These are phyloP conservation scores for Boletus sp. DNA, from an alignment of 768 basidiomycete genomes.

Conservation along the genomic window DNA sequence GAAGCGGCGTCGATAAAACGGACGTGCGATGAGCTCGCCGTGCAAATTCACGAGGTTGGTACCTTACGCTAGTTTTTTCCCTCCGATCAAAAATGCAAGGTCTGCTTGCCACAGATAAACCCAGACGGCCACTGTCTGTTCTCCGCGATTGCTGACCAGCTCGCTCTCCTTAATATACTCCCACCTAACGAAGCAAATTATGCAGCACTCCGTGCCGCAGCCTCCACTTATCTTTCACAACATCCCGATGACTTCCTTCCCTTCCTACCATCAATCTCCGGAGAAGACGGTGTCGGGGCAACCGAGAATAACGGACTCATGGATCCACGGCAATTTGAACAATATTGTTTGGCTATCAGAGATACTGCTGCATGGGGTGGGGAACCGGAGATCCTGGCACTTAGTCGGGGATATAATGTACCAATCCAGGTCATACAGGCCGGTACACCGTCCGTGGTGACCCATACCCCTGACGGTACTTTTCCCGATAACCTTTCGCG, in stretches of 20 bases:
- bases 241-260: constrained; percentile 92
- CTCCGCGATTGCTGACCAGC: constrained; percentile 91
- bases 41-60: constrained; percentile 64
- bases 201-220: constrained; percentile 56
- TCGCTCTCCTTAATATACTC: constrained; percentile 66
- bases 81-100: constrained; percentile 1
- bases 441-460: constrained; percentile 76
- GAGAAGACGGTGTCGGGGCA: constrained; percentile 66
- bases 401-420: constrained; percentile 74
- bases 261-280: constrained; percentile 74
- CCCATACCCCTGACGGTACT: constrained; percentile 59
- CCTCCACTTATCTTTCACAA: constrained; percentile 74
- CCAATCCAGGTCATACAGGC: constrained; percentile 92
- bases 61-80: background rate
- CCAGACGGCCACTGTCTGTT: constrained; percentile 97
- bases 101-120: constrained; percentile 58
- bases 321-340: constrained; percentile 56
- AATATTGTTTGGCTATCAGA: constrained; percentile 75
- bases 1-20: constrained; percentile 63
- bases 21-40: constrained; percentile 61
- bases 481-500: constrained; percentile 24
- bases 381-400: constrained; percentile 92
- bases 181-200: constrained; percentile 58
- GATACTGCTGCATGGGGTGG: constrained; percentile 95
- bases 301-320: constrained; percentile 64